A percentile compares a stretch with the other conserved stretches of the same genome.
phyloP scores from a whole-genome alignment of 2,329 filamentous ascomycete genomes.

The Fusarium staphyleae region DNA sequence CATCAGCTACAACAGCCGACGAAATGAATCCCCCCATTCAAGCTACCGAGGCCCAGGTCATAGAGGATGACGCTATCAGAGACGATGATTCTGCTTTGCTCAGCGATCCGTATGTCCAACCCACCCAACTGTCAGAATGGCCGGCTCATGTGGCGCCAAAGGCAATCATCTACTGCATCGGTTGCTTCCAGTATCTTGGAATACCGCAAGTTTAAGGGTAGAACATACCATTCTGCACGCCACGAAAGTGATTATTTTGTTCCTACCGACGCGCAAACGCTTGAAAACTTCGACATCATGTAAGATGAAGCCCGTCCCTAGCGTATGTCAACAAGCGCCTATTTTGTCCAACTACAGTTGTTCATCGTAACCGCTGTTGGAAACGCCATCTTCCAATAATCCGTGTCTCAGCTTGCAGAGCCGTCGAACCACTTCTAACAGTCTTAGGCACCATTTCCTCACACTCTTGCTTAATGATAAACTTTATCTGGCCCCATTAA shows the following conservation, averaged over 20 bases:
- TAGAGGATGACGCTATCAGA: too few species aligned
- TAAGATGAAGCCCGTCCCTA: not conserved
- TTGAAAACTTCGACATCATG: conserved; percentile 21
- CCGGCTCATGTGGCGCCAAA: not conserved
- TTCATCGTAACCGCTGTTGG: too few species aligned
- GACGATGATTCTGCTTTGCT: too few species aligned
- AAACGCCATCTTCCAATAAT: too few species aligned
- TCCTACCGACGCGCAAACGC: conserved; percentile 5
- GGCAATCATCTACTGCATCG: conserved; percentile 8
- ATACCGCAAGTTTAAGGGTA: conserved; percentile 20
- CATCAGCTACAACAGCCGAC: too few species aligned
- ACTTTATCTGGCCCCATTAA: conserved; percentile 13
- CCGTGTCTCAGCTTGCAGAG: too few species aligned
- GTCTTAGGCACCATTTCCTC: conserved; percentile 11
- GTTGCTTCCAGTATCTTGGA: conserved; percentile 12
- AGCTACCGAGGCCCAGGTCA: too few species aligned
- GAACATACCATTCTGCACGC: conserved; percentile 4
- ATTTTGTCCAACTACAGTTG: not conserved
- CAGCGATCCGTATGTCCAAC: too few species aligned
- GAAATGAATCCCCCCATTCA: too few species aligned
- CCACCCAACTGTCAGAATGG: too few species aligned
- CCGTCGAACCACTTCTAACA: not conserved
- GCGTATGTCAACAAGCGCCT: not conserved
- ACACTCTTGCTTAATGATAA: conserved; percentile 10
- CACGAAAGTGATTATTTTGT: conserved; percentile 6